Evolutionary conservation across 805 yeast genomes (phyloP).

Genomic region (Teunomyces lycoperdinae): DNA sequence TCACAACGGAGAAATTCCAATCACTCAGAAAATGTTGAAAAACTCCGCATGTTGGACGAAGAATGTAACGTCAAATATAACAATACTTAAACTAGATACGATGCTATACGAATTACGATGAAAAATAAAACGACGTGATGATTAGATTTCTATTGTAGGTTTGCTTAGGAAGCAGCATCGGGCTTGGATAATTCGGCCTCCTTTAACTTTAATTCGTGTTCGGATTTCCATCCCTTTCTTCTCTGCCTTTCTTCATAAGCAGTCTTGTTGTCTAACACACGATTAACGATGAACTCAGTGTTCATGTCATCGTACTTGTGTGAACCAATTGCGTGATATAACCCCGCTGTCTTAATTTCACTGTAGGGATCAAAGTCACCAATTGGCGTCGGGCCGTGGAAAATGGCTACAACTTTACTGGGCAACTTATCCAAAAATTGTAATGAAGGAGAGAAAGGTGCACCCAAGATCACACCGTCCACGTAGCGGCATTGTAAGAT

Average conservation of each 20-base stretch:
- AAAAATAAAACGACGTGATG: neutral
- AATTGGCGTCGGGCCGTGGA: slow-evolving; percentile 58
- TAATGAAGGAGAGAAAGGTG: slow-evolving; percentile 52
- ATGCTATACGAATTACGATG: neutral
- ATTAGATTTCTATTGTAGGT: neutral
- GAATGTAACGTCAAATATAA: slow-evolving; percentile 14
- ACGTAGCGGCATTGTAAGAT: slow-evolving; percentile 85
- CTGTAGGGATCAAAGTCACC: slow-evolving; percentile 35
- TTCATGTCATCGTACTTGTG: slow-evolving; percentile 67
- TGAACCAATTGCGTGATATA: slow-evolving; percentile 43
- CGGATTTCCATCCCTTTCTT: slow-evolving; percentile 80
- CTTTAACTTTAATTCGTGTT: slow-evolving; percentile 32
- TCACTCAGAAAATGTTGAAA: slow-evolving; percentile 33
- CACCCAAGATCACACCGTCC: slow-evolving; percentile 72
- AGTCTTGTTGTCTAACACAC: slow-evolving; percentile 67
- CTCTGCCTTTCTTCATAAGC: slow-evolving; percentile 84
- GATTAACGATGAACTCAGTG: slow-evolving; percentile 65
- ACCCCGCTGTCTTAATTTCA: slow-evolving; percentile 25
- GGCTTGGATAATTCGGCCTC: slow-evolving; percentile 15
- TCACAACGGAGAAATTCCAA: slow-evolving; percentile 40
- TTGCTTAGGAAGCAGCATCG: too few relatives aligned
- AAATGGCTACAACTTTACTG: slow-evolving; percentile 38
- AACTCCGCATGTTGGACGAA: slow-evolving; percentile 20
- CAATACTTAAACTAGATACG: neutral
- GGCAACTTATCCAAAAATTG: slow-evolving; percentile 41